Percentiles rank a stretch among this genome's conserved stretches.
Conservation (phyloP, 352 stramenopile species). For the Phytophthora litchii region DNA sequence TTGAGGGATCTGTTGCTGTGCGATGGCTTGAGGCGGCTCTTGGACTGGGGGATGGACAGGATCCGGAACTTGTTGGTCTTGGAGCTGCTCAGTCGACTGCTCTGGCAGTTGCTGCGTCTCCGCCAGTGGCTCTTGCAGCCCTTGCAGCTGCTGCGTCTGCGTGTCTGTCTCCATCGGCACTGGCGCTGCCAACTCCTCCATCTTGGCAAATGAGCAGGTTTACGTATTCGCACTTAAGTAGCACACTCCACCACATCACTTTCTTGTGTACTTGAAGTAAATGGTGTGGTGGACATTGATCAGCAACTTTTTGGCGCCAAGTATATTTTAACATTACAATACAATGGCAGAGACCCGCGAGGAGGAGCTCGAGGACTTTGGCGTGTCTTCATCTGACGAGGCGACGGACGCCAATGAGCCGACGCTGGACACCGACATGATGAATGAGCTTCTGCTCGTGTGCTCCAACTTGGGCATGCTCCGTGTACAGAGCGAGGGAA, state of each 20-base stretch:
- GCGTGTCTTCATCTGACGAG: conserved; percentile 52
- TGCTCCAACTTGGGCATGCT: conserved; percentile 89
- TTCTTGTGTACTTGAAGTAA: conserved; percentile 9
- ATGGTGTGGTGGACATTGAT: not conserved
- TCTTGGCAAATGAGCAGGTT: not conserved
- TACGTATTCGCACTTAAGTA: conserved; percentile 8
- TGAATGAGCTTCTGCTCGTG: conserved; percentile 88
- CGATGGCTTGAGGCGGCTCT: not conserved
- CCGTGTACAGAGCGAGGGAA: conserved; percentile 59
- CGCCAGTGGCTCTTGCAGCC: not conserved
- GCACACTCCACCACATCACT: not conserved
- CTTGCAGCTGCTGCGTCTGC: conserved; percentile 15
- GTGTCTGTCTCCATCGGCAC: conserved; percentile 18
- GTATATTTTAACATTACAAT: too few relatives aligned
- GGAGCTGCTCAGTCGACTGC: conserved; percentile 1
- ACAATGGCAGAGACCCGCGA: conserved; percentile 24
- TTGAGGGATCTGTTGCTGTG: conserved; percentile 4
- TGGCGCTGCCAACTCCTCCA: conserved; percentile 10
- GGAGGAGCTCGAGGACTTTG: conserved; percentile 70
- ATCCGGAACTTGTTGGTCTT: conserved; percentile 1
- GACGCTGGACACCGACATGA: conserved; percentile 77
- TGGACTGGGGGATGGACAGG: conserved; percentile 2
- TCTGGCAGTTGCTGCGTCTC: conserved; percentile 1
- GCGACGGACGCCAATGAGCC: conserved; percentile 34
- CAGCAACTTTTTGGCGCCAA: not conserved